A percentile compares a stretch with the other conserved stretches of the same genome.
phyloP scores from a whole-genome alignment of 371 early-diverging fungal genomes.

The Entomophthora muscae region DNA sequence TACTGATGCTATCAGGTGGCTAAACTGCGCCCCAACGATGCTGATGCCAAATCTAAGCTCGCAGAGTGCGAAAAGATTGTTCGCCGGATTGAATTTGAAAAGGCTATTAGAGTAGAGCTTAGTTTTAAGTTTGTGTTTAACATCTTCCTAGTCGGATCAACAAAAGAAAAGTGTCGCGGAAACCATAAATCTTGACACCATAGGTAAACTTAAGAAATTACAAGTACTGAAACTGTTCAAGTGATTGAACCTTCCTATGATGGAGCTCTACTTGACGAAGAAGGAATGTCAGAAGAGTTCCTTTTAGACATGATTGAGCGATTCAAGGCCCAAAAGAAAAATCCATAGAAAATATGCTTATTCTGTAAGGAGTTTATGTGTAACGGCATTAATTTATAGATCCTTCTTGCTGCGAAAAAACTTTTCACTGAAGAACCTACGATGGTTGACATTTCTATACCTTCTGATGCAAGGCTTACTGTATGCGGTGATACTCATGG shows the following conservation, averaged over 20 bases:
- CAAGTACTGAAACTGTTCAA: constrained; percentile 15
- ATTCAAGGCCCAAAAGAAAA: constrained; percentile 67
- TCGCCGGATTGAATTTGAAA: constrained; percentile 72
- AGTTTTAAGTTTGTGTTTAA: not conserved
- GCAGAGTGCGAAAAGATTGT: constrained; percentile 79
- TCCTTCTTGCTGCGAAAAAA: constrained; percentile 51
- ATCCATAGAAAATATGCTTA: constrained; percentile 78
- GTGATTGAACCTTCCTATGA: constrained; percentile 54
- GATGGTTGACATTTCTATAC: constrained; percentile 69
- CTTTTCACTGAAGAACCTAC: constrained; percentile 52
- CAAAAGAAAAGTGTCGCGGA: constrained; percentile 24
- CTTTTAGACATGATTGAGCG: constrained; percentile 52
- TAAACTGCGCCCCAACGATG: constrained; percentile 44
- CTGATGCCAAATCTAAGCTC: constrained; percentile 44
- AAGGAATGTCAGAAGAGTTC: constrained; percentile 56
- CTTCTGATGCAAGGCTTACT: constrained; percentile 51
- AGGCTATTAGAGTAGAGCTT: constrained; percentile 58
- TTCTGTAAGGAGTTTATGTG: constrained; percentile 27
- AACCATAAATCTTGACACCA: constrained; percentile 21
- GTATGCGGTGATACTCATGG: constrained; percentile 99
- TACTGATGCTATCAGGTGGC: constrained; percentile 24
- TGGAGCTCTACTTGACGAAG: constrained; percentile 35
- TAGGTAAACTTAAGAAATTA: constrained; percentile 19
- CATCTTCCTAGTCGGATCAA: constrained; percentile 21
- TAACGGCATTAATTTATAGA: constrained; percentile 16